Conservation (phyloP, 139 green algal species). For the Chlorokybus atmophyticus region DNA sequence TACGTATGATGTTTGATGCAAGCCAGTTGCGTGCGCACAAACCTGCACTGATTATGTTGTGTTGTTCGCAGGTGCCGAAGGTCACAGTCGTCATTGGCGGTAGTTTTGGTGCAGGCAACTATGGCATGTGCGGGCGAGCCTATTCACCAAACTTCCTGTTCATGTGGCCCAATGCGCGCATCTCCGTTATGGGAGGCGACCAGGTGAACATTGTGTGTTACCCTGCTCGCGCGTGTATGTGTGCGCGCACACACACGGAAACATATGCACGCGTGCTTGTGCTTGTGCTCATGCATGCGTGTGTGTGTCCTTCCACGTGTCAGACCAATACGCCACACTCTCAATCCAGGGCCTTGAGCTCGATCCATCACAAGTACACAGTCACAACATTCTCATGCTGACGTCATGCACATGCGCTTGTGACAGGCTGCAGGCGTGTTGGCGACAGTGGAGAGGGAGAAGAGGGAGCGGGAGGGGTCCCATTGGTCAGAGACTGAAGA, state of each 20-base stretch:
- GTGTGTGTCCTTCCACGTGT: too few species aligned
- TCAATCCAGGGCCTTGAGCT: too few species aligned
- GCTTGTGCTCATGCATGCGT: neutral
- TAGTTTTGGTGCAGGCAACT: constrained; percentile 85
- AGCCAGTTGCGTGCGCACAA: neutral
- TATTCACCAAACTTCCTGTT: constrained; percentile 84
- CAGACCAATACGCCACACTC: too few species aligned
- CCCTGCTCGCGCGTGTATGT: neutral
- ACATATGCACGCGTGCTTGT: neutral
- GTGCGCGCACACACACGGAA: neutral
- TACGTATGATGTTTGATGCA: constrained; percentile 6
- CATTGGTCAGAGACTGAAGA: constrained; percentile 56
- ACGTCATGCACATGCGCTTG: too few species aligned
- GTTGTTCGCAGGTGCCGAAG: constrained; percentile 57
- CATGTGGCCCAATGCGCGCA: constrained; percentile 87
- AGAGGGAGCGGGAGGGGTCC: constrained; percentile 37
- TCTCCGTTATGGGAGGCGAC: constrained; percentile 81
- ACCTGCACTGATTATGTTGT: neutral
- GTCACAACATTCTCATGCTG: too few species aligned
- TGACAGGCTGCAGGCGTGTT: constrained; percentile 18
- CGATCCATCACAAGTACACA: too few species aligned
- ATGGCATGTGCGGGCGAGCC: constrained; percentile 88
- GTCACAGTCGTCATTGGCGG: constrained; percentile 76
- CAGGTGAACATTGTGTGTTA: constrained; percentile 42
- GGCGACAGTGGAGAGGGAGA: constrained; percentile 60